Conservation (phyloP, 176 grass and related monocot species). For the Hsuehochloa calcarea region DNA sequence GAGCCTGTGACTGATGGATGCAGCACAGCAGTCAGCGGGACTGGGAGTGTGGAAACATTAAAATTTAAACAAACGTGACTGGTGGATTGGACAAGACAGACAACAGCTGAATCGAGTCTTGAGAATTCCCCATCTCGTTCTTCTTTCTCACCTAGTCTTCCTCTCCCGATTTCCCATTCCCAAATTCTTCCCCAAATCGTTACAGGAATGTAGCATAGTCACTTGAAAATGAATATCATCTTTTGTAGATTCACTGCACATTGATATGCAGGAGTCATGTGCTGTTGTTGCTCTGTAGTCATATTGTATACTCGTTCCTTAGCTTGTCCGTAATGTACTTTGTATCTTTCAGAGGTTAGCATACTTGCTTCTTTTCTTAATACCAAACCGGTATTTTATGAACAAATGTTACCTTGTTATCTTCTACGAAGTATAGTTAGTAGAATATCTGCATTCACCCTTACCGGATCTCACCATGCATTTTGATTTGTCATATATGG, state of each 20-base stretch:
- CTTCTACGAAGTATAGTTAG: background rate
- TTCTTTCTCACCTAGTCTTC: background rate
- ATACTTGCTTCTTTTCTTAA: background rate
- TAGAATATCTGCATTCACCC: background rate
- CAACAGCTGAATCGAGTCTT: background rate
- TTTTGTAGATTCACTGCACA: background rate
- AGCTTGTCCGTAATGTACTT: background rate
- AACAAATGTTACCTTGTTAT: background rate
- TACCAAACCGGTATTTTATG: background rate
- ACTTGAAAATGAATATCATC: background rate
- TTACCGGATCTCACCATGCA: background rate
- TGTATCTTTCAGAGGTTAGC: background rate
- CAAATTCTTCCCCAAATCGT: background rate
- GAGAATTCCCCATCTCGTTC: background rate
- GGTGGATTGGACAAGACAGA: background rate
- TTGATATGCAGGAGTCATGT: background rate
- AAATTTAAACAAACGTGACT: background rate
- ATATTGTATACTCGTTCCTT: constrained; percentile 12
- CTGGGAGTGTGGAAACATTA: background rate
- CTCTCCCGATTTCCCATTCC: background rate
- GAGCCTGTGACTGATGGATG: background rate
- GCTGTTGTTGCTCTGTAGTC: background rate
- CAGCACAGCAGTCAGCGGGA: background rate
- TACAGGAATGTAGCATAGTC: background rate
- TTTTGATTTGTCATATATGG: background rate